phyloP scores from a whole-genome alignment of 208 protist species.

The Trypanosoma congolense region DNA sequence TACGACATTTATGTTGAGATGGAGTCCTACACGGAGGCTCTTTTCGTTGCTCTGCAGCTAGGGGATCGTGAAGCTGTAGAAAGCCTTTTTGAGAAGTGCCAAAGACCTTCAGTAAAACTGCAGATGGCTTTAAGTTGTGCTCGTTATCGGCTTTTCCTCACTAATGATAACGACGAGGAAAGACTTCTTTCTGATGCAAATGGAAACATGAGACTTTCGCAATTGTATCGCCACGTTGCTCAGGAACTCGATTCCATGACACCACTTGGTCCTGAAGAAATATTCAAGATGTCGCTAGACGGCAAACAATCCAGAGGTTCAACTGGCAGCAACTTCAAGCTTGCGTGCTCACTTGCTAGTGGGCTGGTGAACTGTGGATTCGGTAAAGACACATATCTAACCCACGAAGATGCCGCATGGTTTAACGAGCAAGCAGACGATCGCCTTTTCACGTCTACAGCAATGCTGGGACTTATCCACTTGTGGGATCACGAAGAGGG shows the following conservation, averaged over 20 bases:
- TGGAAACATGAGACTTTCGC: constrained; percentile 93
- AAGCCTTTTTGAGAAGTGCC: constrained; percentile 79
- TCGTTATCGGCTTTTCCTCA: constrained; percentile 79
- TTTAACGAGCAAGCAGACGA: constrained; percentile 97
- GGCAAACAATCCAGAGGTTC: constrained; percentile 25
- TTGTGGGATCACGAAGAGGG: constrained; percentile 98
- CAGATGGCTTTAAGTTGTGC: constrained; percentile 95
- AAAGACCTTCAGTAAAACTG: constrained; percentile 44
- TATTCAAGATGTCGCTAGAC: constrained; percentile 94
- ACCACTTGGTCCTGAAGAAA: constrained; percentile 96
- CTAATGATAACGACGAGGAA: constrained; percentile 85
- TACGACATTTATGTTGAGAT: constrained; percentile 93
- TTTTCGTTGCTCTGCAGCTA: constrained; percentile 87
- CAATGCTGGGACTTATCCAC: constrained; percentile 95
- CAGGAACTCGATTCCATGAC: constrained; percentile 94
- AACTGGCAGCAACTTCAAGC: constrained; percentile 89
- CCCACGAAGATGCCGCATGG: constrained; percentile 74
- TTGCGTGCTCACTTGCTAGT: constrained; percentile 98
- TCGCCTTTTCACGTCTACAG: constrained; percentile 93
- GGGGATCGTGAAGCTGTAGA: constrained; percentile 72
- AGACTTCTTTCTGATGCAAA: constrained; percentile 87
- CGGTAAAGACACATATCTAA: constrained; percentile 97
- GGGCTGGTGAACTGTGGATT: constrained; percentile 94
- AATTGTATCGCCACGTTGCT: constrained; percentile 93
- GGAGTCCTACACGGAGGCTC: constrained; percentile 84